Evolutionary conservation across 108 stramenopile species (phyloP), one percentile per base, ranked within the genome.

Genomic region (Nannochloropsis granulata): DNA sequence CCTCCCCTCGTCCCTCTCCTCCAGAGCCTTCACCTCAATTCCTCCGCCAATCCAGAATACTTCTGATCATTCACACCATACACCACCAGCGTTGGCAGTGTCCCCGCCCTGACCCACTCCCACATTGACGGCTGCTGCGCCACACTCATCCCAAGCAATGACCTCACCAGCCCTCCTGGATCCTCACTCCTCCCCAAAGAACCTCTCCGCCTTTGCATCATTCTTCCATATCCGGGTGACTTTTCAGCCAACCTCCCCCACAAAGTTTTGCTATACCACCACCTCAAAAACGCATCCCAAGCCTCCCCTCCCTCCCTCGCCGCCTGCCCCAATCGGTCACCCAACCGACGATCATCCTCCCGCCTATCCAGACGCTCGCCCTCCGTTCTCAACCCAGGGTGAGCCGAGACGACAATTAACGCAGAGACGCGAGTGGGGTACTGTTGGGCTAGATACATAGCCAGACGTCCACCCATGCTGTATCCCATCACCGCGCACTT

Each of bases 401-500:
- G 80, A 13, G 85, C 78, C 21, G 85, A 85, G 8, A 85, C 85
- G 12, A 85, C 42, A 13, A 85, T 81, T 81, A 85, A 24, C 2
- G 56, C 56, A 16, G 56, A 71, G 56, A 71, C 2, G n/a, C 56
- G 56, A n/a, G 16, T 5, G 21, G 56, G 56, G 56, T 71, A 71
- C n/a, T 71, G 56, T n/a, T 44, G 25, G 10, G 86, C 86, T 45
- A 84, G 13, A 13, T 26, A 78, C 24, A 87, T 78, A 26, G 80
- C 83, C 21, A 87, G 26, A 44, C 86, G 78, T 0, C 82, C 86
- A 12, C 86, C 86, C 80, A 87, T 45, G 23, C 82, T 83, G 83
- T 87, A 87, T 34, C 86, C 86, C 81, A 87, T 79, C 23, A 87
- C 71, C 19, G 81, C 44, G 46, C 81, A 85, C 16, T 80, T 80